Evolutionary conservation across 371 early-diverging fungal genomes (phyloP).

Genomic region (Globomyces sp.): DNA sequence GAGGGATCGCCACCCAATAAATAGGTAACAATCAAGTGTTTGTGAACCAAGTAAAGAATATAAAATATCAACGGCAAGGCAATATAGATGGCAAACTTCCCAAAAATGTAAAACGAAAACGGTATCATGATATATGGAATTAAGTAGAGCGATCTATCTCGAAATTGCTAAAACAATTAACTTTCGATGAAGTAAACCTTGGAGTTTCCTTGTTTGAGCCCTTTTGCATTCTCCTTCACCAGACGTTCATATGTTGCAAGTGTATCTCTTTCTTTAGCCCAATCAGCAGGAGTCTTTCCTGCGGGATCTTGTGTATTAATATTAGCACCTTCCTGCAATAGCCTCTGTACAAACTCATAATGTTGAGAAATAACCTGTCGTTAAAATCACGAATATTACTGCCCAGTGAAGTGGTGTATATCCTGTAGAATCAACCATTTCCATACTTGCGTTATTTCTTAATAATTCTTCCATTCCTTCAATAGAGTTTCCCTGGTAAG

Average conservation of each 20-base stretch:
- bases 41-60: constrained; percentile 57
- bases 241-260: constrained; percentile 24
- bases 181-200: constrained; percentile 21
- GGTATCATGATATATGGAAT: constrained; percentile 69
- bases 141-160: constrained; percentile 64
- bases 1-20: constrained; percentile 57
- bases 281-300: constrained; percentile 48
- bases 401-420: constrained; percentile 85
- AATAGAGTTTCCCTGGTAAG: constrained; percentile 78
- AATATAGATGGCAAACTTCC: constrained; percentile 71
- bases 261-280: constrained; percentile 46
- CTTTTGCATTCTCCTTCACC: constrained; percentile 13
- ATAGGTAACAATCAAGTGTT: constrained; percentile 57
- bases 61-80: constrained; percentile 65
- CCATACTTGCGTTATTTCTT: constrained; percentile 64
- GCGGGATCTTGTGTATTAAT: constrained; percentile 39
- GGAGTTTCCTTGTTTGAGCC: constrained; percentile 18
- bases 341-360: constrained; percentile 36
- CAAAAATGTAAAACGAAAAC: constrained; percentile 56
- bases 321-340: constrained; percentile 38
- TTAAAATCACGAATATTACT: constrained; percentile 18
- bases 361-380: constrained; percentile 34
- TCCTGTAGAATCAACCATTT: constrained; percentile 66
- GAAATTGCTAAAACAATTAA: constrained; percentile 42
- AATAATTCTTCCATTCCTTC: constrained; percentile 67